Evolutionary conservation across 2,329 filamentous ascomycete genomes (phyloP).

Genomic region (Diaporthe vaccinii): DNA sequence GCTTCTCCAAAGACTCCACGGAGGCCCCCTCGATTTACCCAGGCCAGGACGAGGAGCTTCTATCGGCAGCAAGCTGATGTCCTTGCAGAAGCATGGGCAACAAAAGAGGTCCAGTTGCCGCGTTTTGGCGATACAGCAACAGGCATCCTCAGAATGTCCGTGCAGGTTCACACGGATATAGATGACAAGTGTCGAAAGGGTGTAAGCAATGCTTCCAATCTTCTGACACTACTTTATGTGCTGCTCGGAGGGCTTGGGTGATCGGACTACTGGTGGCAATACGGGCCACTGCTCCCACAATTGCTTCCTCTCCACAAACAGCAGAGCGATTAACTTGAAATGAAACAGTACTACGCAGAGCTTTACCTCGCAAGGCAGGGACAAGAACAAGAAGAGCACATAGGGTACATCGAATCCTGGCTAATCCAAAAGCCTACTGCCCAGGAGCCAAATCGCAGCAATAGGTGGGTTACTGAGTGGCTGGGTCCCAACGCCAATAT

Average conservation of each 20-base stretch:
- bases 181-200: background rate
- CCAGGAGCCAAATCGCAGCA: background rate
- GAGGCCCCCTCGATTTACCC: background rate
- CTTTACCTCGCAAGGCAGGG: background rate
- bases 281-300: background rate
- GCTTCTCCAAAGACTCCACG: background rate
- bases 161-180: background rate
- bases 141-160: conserved; percentile 21
- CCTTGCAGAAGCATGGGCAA: background rate
- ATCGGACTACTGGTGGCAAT: background rate
- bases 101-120: background rate
- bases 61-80: background rate
- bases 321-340: background rate
- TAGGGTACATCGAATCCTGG: conserved; percentile 1
- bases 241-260: background rate
- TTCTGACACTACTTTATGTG: background rate
- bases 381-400: background rate
- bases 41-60: background rate
- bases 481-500: background rate
- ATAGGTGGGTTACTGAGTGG: background rate
- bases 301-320: background rate
- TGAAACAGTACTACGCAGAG: conserved; percentile 12
- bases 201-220: background rate
- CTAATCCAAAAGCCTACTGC: background rate
- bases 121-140: background rate